Base-by-base conservation (phyloP, 495 filamentous ascomycete genomes). In the Collariella sp. region DNA sequence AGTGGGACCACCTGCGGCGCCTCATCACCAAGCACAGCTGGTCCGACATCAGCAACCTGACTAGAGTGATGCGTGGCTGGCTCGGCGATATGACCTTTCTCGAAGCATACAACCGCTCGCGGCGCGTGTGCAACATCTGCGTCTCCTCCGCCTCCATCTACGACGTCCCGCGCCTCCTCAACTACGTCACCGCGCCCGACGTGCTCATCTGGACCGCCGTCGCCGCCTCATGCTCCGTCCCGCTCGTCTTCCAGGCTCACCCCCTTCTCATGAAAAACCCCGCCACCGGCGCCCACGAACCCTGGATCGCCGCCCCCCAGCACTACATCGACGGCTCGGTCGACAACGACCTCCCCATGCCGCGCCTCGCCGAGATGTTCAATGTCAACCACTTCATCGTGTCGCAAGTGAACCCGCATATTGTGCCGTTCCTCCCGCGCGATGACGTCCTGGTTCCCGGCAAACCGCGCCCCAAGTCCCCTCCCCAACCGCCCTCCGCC, bases 331-430 rank as follows among this genome's bases (percentile, higher is more conserved):
- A 97, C 67, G 91, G 91, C 5, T 95, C 89, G 0, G 88, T 97
- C 5, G 90, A 96, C 60, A 89, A 89, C 54, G 91, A 97, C 69
- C 76, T 97, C 2, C 91, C 91, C 19, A 95, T 95, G 87, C 89
- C 83, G 41, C 78, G 87, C 10, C 74, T 97, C 11, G 84, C 90
- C 0, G 91, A 96, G 60, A 91, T 96, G 87, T 95, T 96, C 71
- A 95, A 96, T 63, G 90, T 96, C 70, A 97, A 96, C 64, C 90
- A 96, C 64, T 96, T 95, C 64, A 96, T 97, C 62, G 91, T 96
- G 29, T 95, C 90, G 0, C 91, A 97, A 64, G 89, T 94, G 42
- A 96, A 96, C 62, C 91, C 91, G 1, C 91, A 96, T 60, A 86
- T 96, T 26, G 83, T 94, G 0, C 90, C 91, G 7, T 95, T 97